These are phyloP conservation scores for Metschnikowia bowlesiae DNA, from an alignment of 805 yeast species.

Conservation along the genomic window DNA sequence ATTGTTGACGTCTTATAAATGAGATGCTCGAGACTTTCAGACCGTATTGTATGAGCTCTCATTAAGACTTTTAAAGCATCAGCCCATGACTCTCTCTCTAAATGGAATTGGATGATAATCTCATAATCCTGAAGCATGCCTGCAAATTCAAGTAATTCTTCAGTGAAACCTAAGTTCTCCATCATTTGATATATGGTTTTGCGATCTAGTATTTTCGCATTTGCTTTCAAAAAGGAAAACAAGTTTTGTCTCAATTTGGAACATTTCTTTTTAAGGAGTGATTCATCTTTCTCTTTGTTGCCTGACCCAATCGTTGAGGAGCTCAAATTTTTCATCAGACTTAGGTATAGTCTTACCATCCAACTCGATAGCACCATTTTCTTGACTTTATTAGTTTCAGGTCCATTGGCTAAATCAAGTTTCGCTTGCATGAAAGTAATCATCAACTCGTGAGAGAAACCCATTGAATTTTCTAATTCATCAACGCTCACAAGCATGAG, in stretches of 20 bases:
- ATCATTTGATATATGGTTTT: conserved; percentile 71
- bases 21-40: conserved; percentile 21
- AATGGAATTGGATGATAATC: conserved; percentile 65
- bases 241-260: not conserved
- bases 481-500: conserved; percentile 38
- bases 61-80: conserved; percentile 59
- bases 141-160: conserved; percentile 65
- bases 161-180: conserved; percentile 57
- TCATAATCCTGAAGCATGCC: conserved; percentile 62
- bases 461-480: conserved; percentile 9
- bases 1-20: conserved; percentile 69
- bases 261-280: not conserved
- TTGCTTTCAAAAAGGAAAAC: conserved; percentile 46
- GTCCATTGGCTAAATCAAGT: conserved; percentile 20
- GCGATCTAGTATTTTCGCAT: conserved; percentile 52
- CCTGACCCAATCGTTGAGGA: not conserved
- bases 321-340: conserved; percentile 27
- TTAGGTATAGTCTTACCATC: conserved; percentile 57
- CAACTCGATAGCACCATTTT: conserved; percentile 55
- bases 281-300: not conserved
- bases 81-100: conserved; percentile 67
- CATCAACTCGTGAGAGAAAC: conserved; percentile 23
- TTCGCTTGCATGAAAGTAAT: conserved; percentile 33
- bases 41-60: conserved; percentile 44
- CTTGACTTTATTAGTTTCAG: conserved; percentile 26